These are phyloP conservation scores for Trichoderma erinaceum DNA, from an alignment of 495 filamentous ascomycete genomes.

Conservation along the genomic window DNA sequence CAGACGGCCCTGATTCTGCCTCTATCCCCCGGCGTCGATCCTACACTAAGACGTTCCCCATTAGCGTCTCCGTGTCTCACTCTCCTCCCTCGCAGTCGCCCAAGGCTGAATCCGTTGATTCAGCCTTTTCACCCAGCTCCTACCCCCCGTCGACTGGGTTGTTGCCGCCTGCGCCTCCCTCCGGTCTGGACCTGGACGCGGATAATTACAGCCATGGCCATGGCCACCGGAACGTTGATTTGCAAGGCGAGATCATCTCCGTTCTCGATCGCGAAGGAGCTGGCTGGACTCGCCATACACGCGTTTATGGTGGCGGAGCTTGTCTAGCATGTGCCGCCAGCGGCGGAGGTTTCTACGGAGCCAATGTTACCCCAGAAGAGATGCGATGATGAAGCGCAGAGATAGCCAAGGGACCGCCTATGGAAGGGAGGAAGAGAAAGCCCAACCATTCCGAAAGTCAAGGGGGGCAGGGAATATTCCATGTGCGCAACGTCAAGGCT, in stretches of 20 bases:
- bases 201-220: conserved; percentile 26
- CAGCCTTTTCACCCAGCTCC: conserved; percentile 36
- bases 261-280: conserved; percentile 39
- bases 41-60: conserved; percentile 36
- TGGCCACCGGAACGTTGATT: conserved; percentile 29
- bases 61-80: conserved; percentile 28
- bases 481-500: not conserved
- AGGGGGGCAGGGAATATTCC: not conserved
- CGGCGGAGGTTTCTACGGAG: conserved; percentile 44
- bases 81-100: conserved; percentile 19
- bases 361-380: conserved; percentile 42
- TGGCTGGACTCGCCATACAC: conserved; percentile 44
- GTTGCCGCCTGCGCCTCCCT: conserved; percentile 34
- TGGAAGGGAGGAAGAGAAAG: not conserved
- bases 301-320: conserved; percentile 44
- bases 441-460: not conserved
- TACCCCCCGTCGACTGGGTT: conserved; percentile 39
- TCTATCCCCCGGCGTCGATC: conserved; percentile 34
- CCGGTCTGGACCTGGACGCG: conserved; percentile 26
- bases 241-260: conserved; percentile 40
- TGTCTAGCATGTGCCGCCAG: conserved; percentile 42
- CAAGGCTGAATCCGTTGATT: conserved; percentile 18
- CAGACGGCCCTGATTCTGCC: conserved; percentile 20
- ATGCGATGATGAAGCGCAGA: conserved; percentile 28
- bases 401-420: not conserved